Conservation (phyloP, 139 green algal species). For the Gonium pectorale region DNA sequence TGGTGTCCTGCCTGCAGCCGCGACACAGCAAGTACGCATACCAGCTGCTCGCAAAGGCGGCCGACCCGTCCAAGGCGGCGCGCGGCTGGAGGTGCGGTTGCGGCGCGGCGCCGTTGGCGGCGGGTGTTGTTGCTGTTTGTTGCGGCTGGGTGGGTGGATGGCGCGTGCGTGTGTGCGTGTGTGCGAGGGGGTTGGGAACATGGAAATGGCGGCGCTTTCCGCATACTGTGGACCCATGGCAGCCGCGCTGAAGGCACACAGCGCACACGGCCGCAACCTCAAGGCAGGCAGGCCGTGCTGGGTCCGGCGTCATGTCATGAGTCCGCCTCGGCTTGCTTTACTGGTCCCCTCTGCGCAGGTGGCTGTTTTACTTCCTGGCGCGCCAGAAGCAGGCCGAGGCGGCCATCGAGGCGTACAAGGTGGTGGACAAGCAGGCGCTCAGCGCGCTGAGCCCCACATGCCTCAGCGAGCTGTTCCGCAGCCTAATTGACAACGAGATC, state of each 20-base stretch:
- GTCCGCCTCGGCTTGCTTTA: too few relatives aligned
- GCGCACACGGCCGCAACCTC: too few relatives aligned
- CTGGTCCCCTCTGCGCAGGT: background rate
- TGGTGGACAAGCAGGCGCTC: slow-evolving; percentile 46
- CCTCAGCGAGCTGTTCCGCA: slow-evolving; percentile 46
- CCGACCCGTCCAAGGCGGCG: slow-evolving; percentile 39
- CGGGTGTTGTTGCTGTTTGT: too few relatives aligned
- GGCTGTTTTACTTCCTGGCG: slow-evolving; percentile 46
- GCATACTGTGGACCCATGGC: too few relatives aligned
- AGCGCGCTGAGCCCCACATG: slow-evolving; percentile 32
- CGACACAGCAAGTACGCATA: slow-evolving; percentile 41
- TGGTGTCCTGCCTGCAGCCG: slow-evolving; percentile 37
- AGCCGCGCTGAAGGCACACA: too few relatives aligned
- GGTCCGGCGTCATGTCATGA: too few relatives aligned
- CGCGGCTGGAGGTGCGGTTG: slow-evolving; percentile 41
- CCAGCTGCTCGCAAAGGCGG: slow-evolving; percentile 39
- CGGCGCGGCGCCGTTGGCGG: too few relatives aligned
- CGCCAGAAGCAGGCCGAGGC: slow-evolving; percentile 37
- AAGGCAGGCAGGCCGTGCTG: too few relatives aligned
- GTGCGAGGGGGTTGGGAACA: too few relatives aligned
- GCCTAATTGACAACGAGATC: slow-evolving; percentile 49
- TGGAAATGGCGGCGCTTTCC: too few relatives aligned
- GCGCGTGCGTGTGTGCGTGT: too few relatives aligned
- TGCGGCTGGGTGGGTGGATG: background rate
- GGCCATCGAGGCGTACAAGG: slow-evolving; percentile 46